Conservation (phyloP, 768 basidiomycete species). For the Pleurotus eryngii region DNA sequence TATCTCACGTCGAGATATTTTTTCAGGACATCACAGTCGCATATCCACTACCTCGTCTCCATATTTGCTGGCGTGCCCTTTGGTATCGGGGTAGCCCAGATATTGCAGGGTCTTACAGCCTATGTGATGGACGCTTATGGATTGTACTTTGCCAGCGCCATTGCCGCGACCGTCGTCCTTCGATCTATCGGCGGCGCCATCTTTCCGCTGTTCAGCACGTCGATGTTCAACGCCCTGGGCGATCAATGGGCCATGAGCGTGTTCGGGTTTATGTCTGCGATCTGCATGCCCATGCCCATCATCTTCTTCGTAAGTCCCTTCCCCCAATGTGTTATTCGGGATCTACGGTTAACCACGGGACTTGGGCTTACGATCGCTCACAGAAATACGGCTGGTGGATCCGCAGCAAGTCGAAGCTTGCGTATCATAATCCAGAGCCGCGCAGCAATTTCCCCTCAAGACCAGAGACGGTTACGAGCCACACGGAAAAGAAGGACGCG, state of each 20-base stretch:
- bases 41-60: slow-evolving; percentile 63
- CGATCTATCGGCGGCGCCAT: slow-evolving; percentile 60
- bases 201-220: slow-evolving; percentile 57
- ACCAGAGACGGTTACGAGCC: slow-evolving; percentile 9
- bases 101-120: slow-evolving; percentile 61
- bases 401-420: slow-evolving; percentile 41
- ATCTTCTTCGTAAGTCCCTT: slow-evolving; percentile 47
- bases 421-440: slow-evolving; percentile 32
- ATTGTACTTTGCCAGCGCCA: slow-evolving; percentile 63
- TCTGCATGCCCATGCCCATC: slow-evolving; percentile 53
- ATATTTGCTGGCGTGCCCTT: slow-evolving; percentile 67
- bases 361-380: slow-evolving; percentile 7
- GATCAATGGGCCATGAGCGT: slow-evolving; percentile 54
- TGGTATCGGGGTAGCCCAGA: slow-evolving; percentile 60
- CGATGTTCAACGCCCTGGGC: slow-evolving; percentile 50
- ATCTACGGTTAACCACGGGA: no score
- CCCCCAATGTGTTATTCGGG: not conserved
- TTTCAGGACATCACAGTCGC: slow-evolving; percentile 46
- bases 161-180: slow-evolving; percentile 66
- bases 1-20: not conserved
- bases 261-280: slow-evolving; percentile 48
- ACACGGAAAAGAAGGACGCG: slow-evolving; percentile 9
- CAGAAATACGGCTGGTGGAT: slow-evolving; percentile 52
- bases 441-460: not conserved
- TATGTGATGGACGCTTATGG: slow-evolving; percentile 74